Evolutionary conservation across 2,329 filamentous ascomycete species (phyloP).

Genomic region (Paecilomyces sp.): DNA sequence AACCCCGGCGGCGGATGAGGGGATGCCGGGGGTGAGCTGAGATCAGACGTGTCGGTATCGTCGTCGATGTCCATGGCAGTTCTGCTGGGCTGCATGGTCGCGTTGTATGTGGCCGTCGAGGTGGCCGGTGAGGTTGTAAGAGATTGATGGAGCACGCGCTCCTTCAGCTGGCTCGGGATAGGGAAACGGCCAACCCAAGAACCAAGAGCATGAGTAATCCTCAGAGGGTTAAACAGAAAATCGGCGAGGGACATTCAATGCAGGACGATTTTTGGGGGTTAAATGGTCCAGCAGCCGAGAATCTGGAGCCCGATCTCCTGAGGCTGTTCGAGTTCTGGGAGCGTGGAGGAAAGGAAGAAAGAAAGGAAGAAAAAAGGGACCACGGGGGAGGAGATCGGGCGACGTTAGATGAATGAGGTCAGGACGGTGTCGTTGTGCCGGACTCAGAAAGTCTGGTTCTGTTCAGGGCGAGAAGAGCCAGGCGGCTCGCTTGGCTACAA

Average conservation of each 20-base stretch:
- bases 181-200: not conserved
- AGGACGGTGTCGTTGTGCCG: not conserved
- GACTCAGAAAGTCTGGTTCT: not conserved
- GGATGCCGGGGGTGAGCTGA: slow-evolving; percentile 36
- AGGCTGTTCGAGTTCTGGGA: slow-evolving; percentile 3
- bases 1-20: slow-evolving; percentile 29
- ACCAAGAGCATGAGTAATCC: not conserved
- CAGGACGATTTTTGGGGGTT: not conserved
- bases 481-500: slow-evolving; percentile 15
- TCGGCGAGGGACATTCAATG: not conserved
- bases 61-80: slow-evolving; percentile 17
- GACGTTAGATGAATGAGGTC: not conserved
- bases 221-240: not conserved
- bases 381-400: not conserved
- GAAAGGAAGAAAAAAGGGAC: slow-evolving; percentile 5
- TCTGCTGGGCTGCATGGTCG: slow-evolving; percentile 3
- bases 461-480: slow-evolving; percentile 4
- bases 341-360: slow-evolving; percentile 4
- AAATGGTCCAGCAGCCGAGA: not conserved
- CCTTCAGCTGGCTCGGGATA: not conserved
- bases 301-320: not conserved
- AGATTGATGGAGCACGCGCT: not conserved
- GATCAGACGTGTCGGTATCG: slow-evolving; percentile 30
- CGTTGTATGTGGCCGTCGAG: not conserved
- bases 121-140: slow-evolving; percentile 1